Base-by-base conservation (phyloP, 352 stramenopile species). In the Phytophthora boehmeriae region DNA sequence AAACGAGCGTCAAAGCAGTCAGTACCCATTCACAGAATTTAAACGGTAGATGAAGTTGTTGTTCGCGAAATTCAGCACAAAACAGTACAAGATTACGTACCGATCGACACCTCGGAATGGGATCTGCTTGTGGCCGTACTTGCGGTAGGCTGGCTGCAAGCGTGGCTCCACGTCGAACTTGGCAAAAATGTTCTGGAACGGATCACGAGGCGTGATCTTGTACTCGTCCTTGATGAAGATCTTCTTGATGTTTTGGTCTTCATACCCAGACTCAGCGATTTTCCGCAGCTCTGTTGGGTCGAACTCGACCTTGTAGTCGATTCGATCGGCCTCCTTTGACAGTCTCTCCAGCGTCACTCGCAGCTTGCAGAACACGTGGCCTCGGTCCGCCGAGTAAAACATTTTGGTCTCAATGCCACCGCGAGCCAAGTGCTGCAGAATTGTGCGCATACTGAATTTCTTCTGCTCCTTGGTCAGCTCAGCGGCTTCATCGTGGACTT, bases 381-480 rank as follows among this genome's bases (percentile, higher is more conserved):
- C 77, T 49, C 81, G 79, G 44, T 86, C 73, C 3, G 69, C 55
- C 14, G 83, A 88, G 74, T 92, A 90, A 41, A 90, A 92, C 79
- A 92, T 90, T 63, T 90, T 90, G 73, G 83, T 92, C 71, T 92
- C 83, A 16, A 92, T 88, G 53, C 83, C 83, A 27, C 79, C 83
- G 28, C 69, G 69, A 20, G 80, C 83, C 49, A 92, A 65, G 17
- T 82, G 72, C 61, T 90, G 77, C 28, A 92, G 73, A 30, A 92
- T 80, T 14, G 64, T 79, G 63, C 83, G 80, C 83, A 90, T 90
- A 46, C 75, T 88, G 52, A 71, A 74, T 34, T 90, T 77, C 62
- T 90, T 92, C 53, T 92, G 83, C 32, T 52, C 32, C 25, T 78
- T 48, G 54, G 66, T 70, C 36, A 92, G 71, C 54, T 82, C 63